These are phyloP conservation scores for Silene noctiflora DNA, from an alignment of 179 eudicot species.

Conservation along the genomic window DNA sequence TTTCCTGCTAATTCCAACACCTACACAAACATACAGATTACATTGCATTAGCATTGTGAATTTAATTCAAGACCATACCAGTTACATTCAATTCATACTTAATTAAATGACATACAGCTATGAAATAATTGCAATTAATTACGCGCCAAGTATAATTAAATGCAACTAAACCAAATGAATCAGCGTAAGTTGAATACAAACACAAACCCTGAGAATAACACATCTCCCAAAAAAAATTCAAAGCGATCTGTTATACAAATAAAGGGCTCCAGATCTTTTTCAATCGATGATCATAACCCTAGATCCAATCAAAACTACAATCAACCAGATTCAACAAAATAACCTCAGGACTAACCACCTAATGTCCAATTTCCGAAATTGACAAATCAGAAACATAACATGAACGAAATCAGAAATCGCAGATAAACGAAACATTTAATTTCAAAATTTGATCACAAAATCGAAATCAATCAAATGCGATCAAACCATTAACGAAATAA, in stretches of 20 bases:
- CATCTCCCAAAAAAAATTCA: not conserved
- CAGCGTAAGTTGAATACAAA: not conserved
- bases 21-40: slow-evolving; percentile 3
- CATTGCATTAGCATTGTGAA: not conserved
- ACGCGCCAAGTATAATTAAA: not conserved
- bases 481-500: no score
- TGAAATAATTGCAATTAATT: no score
- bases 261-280: not conserved
- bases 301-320: not conserved
- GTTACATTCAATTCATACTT: no score
- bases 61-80: not conserved
- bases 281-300: not conserved
- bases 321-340: not conserved
- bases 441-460: no score
- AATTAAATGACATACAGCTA: no score
- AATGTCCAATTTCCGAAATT: no score
- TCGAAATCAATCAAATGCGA: no score
- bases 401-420: no score
- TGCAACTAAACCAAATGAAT: not conserved
- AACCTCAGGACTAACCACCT: not conserved
- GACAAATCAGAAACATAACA: not conserved
- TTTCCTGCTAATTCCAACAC: slow-evolving; percentile 44
- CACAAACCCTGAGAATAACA: no score
- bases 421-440: no score
- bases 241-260: not conserved